These are phyloP conservation scores for Acacia pycnantha DNA, from an alignment of 331 rosid species.

Conservation along the genomic window DNA sequence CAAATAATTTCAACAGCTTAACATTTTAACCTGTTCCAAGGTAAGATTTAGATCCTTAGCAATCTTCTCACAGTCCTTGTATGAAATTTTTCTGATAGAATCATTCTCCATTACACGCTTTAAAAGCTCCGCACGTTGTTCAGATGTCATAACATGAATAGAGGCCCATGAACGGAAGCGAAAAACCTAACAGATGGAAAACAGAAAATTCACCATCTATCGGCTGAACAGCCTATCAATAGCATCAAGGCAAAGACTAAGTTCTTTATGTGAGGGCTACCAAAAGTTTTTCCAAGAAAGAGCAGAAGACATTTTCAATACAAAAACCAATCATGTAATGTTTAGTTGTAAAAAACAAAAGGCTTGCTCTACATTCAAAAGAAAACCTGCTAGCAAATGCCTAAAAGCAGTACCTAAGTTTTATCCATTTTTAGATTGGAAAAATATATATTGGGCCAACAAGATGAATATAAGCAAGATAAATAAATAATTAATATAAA, in stretches of 20 bases:
- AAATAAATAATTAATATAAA: background rate
- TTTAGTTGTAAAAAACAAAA: background rate
- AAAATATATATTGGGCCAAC: background rate
- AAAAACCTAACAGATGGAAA: conserved; percentile 51
- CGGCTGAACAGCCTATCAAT: background rate
- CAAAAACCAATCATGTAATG: background rate
- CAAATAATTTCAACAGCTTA: conserved; percentile 23
- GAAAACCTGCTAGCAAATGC: background rate
- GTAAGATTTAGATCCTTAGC: conserved; percentile 88
- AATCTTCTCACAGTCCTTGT: conserved; percentile 74
- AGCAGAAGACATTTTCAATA: background rate
- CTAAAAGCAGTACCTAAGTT: background rate
- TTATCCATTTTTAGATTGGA: background rate
- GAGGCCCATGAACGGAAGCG: conserved; percentile 86
- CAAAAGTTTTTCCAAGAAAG: background rate
- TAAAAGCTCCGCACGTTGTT: conserved; percentile 75
- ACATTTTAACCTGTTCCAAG: conserved; percentile 76
- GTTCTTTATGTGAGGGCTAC: background rate
- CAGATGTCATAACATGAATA: conserved; percentile 76
- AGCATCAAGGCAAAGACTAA: background rate
- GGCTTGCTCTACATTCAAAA: background rate
- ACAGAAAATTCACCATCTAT: background rate
- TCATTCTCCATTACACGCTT: conserved; percentile 57
- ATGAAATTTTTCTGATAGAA: conserved; percentile 57
- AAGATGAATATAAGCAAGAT: background rate